A percentile compares a stretch with the other conserved stretches of the same genome.
These are phyloP conservation scores for Starmerella roubikii DNA, from an alignment of 805 yeast species.

Conservation along the genomic window DNA sequence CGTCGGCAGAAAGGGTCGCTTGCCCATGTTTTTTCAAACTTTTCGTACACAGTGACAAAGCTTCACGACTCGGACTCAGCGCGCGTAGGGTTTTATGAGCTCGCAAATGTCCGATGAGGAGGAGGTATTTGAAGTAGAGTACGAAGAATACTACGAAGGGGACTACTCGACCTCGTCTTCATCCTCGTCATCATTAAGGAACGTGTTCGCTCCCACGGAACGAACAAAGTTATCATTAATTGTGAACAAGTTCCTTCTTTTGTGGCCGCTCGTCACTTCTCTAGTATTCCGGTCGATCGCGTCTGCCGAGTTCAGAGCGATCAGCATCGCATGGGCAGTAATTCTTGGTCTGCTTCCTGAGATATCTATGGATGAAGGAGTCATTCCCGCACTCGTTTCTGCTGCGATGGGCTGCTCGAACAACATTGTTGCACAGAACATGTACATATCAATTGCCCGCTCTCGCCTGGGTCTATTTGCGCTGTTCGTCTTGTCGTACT, in stretches of 20 bases:
- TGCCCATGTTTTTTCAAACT: too few relatives aligned
- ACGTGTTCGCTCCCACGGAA: neutral
- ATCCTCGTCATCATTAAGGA: neutral
- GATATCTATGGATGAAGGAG: conserved; percentile 15
- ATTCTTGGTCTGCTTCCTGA: conserved; percentile 15
- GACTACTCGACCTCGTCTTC: neutral
- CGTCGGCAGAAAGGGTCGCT: too few relatives aligned
- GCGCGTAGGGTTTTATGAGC: too few relatives aligned
- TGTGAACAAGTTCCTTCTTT: conserved; percentile 9
- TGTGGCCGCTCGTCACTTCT: conserved; percentile 8
- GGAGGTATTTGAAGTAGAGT: too few relatives aligned
- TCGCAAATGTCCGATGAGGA: too few relatives aligned
- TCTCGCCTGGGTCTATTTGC: conserved; percentile 15
- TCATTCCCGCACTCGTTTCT: conserved; percentile 15
- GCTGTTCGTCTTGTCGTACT: conserved; percentile 7
- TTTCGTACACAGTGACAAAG: too few relatives aligned
- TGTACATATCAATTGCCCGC: conserved; percentile 16
- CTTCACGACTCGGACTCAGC: too few relatives aligned
- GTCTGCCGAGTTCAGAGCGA: conserved; percentile 9
- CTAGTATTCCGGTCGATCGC: conserved; percentile 11
- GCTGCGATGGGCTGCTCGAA: conserved; percentile 12
- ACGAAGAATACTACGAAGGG: neutral
- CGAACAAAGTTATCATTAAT: conserved; percentile 3
- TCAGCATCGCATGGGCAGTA: conserved; percentile 14
- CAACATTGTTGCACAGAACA: conserved; percentile 12